Base-by-base conservation (phyloP, 2,329 filamentous ascomycete genomes). In the Chalara sp. region DNA sequence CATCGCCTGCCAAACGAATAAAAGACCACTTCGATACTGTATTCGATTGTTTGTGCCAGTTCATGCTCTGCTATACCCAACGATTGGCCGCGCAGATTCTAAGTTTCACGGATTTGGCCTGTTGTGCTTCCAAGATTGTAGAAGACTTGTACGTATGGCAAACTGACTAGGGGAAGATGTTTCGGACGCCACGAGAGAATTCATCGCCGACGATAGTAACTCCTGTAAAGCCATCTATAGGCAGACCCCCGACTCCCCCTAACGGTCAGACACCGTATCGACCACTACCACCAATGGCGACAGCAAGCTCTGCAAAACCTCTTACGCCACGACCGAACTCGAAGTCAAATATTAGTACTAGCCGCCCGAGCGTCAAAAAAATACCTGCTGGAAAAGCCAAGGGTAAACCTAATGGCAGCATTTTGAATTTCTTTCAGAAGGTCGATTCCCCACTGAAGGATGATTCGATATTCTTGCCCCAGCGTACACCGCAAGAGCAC, bases 401-500 rank as follows among this genome's bases (percentile, higher is more conserved):
- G 6, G 54, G 46, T 5, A 66, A 63, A 49, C 70, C 71, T 1
- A 88, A 87, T 59, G 73, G 75, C 6, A 89, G 83, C 56, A 89
- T 89, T 32, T 68, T 89, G 11, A 88, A 69, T 56, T 90, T 89
- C 66, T 90, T 90, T 64, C 83, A 86, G 61, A 89, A 88, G 62
- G 74, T 79, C 0, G 76, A 78, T 10, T 68, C 68, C 0, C 67
- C 60, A 8, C 30, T 65, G 48, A 70, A 76, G 51, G 75, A 84
- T 55, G 71, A 82, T 50, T 72, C 74, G 21, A 74, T 86, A 7
- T 86, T 87, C 50, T 67, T 73, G 3, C 67, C 72, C 29, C 35
- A 37, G 35, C 66, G 60, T 51, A 59, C 58, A 53, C 64, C 54
- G 53, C 57, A 58, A 48, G 52, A 56, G 28, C 51, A 46, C 28